phyloP scores from a whole-genome alignment of 768 basidiomycete genomes.

The Podaxis sp. region DNA sequence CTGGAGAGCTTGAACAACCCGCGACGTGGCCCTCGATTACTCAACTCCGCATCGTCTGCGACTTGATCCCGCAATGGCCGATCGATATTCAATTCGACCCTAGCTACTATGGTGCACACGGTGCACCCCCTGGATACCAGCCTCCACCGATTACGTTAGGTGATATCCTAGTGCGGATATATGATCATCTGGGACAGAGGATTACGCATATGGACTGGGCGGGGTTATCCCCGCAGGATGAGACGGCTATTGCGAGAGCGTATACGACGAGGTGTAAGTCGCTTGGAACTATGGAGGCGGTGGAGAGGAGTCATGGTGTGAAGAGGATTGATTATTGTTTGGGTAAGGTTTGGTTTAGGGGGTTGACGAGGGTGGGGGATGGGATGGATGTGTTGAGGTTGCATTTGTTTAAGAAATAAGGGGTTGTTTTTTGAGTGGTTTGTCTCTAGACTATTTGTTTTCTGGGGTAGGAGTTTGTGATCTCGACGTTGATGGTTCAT shows the following conservation, averaged over 20 bases:
- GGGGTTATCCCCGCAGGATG: slow-evolving; percentile 28
- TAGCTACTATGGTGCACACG: not conserved
- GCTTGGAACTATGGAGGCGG: slow-evolving; percentile 28
- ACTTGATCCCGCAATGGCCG: slow-evolving; percentile 60
- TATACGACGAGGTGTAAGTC: slow-evolving; percentile 38
- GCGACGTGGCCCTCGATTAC: slow-evolving; percentile 58
- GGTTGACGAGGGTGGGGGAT: slow-evolving; percentile 43
- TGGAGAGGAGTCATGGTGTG: slow-evolving; percentile 49
- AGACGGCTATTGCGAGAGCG: slow-evolving; percentile 33
- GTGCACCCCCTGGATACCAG: slow-evolving; percentile 18
- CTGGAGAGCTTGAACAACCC: slow-evolving; percentile 47
- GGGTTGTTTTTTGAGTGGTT: not conserved
- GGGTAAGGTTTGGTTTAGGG: slow-evolving; percentile 47
- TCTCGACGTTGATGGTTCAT: not conserved
- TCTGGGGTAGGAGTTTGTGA: not conserved
- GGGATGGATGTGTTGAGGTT: slow-evolving; percentile 37
- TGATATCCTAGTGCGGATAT: slow-evolving; percentile 57
- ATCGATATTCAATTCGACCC: slow-evolving; percentile 47
- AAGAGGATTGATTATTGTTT: slow-evolving; percentile 61
- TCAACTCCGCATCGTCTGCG: slow-evolving; percentile 56
- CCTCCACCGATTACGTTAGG: slow-evolving; percentile 51
- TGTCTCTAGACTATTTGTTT: not conserved
- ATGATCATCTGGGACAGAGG: slow-evolving; percentile 44
- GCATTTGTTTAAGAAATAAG: slow-evolving; percentile 5
- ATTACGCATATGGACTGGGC: slow-evolving; percentile 43